Evolutionary conservation across 495 filamentous ascomycete genomes (phyloP).

Genomic region (Parathielavia hyrcaniae): DNA sequence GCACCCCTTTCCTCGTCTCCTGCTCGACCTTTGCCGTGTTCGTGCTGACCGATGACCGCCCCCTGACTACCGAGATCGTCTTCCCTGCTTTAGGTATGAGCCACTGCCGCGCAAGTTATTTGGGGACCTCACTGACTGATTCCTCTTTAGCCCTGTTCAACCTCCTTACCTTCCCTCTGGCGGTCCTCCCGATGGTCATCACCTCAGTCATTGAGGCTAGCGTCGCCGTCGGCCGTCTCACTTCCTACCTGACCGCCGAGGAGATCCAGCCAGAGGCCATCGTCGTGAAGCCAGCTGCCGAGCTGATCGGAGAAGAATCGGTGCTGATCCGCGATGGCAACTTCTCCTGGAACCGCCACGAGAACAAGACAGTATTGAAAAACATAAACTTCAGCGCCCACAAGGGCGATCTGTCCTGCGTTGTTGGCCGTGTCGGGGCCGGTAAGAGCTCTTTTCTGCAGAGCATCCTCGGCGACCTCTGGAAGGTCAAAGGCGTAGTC

Average conservation of each 20-base stretch:
- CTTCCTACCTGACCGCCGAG: conserved; percentile 77
- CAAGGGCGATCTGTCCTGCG: conserved; percentile 87
- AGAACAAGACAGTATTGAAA: conserved; percentile 45
- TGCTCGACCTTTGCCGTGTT: conserved; percentile 96
- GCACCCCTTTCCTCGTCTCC: conserved; percentile 97
- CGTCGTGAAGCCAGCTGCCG: conserved; percentile 55
- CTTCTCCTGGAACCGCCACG: conserved; percentile 90
- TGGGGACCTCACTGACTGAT: neutral
- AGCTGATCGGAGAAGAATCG: conserved; percentile 73
- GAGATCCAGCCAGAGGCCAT: conserved; percentile 88
- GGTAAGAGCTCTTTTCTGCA: conserved; percentile 93
- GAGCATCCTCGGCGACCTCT: conserved; percentile 80
- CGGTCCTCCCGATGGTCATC: conserved; percentile 95
- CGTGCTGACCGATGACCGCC: conserved; percentile 70
- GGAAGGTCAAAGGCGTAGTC: conserved; percentile 83
- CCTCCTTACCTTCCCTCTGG: conserved; percentile 87
- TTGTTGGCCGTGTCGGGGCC: conserved; percentile 89
- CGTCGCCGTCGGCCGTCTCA: conserved; percentile 82
- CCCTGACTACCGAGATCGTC: conserved; percentile 88
- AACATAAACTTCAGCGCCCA: conserved; percentile 80
- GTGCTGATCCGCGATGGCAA: conserved; percentile 75
- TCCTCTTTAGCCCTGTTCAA: conserved; percentile 65
- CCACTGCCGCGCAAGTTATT: no score
- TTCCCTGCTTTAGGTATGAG: conserved; percentile 72
- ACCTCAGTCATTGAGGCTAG: conserved; percentile 93